These are phyloP conservation scores for Fusarium clavum DNA, from an alignment of 2,329 filamentous ascomycete species.

Conservation along the genomic window DNA sequence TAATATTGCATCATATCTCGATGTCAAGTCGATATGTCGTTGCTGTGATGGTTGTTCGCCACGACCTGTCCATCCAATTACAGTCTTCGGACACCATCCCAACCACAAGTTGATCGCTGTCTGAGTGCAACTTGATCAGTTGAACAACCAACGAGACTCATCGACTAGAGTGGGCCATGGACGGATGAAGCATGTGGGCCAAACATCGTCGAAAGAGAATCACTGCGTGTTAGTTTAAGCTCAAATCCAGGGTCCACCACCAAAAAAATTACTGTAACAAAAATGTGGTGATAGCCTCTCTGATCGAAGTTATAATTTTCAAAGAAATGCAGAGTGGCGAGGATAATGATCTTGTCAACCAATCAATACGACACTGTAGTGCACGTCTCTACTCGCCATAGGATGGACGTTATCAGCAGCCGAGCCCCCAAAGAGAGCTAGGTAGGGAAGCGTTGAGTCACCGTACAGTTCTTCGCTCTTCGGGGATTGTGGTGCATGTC, in stretches of 20 bases:
- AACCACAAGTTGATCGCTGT: not conserved
- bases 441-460: slow-evolving; percentile 9
- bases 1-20: slow-evolving; percentile 8
- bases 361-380: slow-evolving; percentile 13
- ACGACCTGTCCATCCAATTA: slow-evolving; percentile 7
- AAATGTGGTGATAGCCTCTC: slow-evolving; percentile 26
- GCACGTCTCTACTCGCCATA: not conserved
- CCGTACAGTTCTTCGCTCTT: slow-evolving; percentile 9
- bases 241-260: slow-evolving; percentile 25
- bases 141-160: slow-evolving; percentile 16
- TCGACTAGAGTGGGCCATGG: slow-evolving; percentile 16
- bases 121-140: not conserved
- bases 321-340: slow-evolving; percentile 14
- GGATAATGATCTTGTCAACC: not conserved
- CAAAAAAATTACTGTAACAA: slow-evolving; percentile 2
- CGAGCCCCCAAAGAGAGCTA: not conserved
- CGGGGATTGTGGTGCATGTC: slow-evolving; percentile 7
- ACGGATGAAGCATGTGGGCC: slow-evolving; percentile 37
- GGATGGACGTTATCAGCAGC: slow-evolving; percentile 11
- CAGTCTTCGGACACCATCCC: not conserved
- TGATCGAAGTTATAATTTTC: not conserved
- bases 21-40: slow-evolving; percentile 2
- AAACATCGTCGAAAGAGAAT: not conserved
- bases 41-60: slow-evolving; percentile 11
- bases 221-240: slow-evolving; percentile 24